A percentile compares a stretch with the other conserved stretches of the same genome.
These are phyloP conservation scores for Aspergillus vadensis DNA, from an alignment of 2,329 filamentous ascomycete genomes.

Conservation along the genomic window DNA sequence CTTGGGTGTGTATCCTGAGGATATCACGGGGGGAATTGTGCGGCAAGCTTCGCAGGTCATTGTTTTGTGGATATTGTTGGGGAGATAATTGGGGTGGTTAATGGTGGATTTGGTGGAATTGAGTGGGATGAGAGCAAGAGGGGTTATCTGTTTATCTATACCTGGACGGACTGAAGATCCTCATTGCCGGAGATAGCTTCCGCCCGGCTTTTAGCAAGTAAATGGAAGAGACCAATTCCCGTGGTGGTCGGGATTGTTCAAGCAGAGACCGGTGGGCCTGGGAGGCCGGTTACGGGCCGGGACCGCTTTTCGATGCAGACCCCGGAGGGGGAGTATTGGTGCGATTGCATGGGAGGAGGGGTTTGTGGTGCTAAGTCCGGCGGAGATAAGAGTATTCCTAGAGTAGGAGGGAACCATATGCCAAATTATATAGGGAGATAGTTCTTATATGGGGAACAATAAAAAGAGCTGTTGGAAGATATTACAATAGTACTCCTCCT, in stretches of 20 bases:
- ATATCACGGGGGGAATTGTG: constrained; percentile 54
- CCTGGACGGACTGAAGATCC: no score
- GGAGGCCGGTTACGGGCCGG: constrained; percentile 5
- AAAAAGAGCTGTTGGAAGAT: no score
- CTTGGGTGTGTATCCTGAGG: constrained; percentile 57
- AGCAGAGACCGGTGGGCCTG: neutral
- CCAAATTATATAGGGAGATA: no score
- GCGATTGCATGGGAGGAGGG: neutral
- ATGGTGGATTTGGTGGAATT: no score
- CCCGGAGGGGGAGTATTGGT: neutral
- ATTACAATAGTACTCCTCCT: no score
- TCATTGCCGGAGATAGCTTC: neutral
- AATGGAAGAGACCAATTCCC: neutral
- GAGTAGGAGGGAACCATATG: no score
- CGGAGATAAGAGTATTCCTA: no score
- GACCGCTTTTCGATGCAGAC: neutral
- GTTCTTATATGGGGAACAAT: no score
- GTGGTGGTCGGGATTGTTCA: neutral
- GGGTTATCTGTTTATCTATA: neutral
- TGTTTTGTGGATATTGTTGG: no score
- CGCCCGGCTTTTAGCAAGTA: neutral
- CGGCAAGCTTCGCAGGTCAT: constrained; percentile 39
- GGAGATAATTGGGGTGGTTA: no score
- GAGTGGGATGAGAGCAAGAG: neutral
- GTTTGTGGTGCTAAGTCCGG: no score